Percentiles rank a stretch among this genome's conserved stretches.
These are phyloP conservation scores for Lanmaoa pseudosensibilis DNA, from an alignment of 768 basidiomycete genomes.

Conservation along the genomic window DNA sequence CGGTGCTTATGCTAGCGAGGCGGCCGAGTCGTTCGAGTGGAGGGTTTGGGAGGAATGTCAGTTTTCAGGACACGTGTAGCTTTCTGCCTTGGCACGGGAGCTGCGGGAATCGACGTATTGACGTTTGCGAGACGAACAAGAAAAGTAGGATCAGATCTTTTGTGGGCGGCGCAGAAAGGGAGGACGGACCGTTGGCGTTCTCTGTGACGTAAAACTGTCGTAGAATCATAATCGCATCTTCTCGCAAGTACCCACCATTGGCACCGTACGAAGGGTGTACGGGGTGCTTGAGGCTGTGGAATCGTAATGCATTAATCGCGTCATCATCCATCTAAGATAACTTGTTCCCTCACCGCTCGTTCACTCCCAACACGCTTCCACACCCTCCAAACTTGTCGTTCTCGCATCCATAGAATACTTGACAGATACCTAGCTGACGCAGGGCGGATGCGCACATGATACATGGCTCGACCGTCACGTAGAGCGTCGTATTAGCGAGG, in stretches of 20 bases:
- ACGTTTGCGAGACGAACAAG: constrained; percentile 5
- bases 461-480: constrained; percentile 98
- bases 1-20: background rate
- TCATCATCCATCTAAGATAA: background rate
- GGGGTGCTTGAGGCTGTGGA: constrained; percentile 64
- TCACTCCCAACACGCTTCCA: constrained; percentile 90
- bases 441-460: constrained; percentile 99
- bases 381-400: constrained; percentile 98
- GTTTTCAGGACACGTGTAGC: constrained; percentile 82
- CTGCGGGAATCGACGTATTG: constrained; percentile 41
- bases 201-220: constrained; percentile 91
- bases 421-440: constrained; percentile 86
- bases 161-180: no score
- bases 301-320: constrained; percentile 1
- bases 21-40: constrained; percentile 2
- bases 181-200: constrained; percentile 78
- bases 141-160: background rate
- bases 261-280: constrained; percentile 74
- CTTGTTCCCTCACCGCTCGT: constrained; percentile 54
- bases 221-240: constrained; percentile 84
- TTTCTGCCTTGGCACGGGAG: constrained; percentile 89
- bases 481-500: constrained; percentile 77
- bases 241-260: constrained; percentile 70
- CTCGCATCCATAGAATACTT: constrained; percentile 89
- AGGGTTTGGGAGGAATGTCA: constrained; percentile 47